Evolutionary conservation across 345 rosid genomes (phyloP).

Genomic region (Hibiscus trionum): DNA sequence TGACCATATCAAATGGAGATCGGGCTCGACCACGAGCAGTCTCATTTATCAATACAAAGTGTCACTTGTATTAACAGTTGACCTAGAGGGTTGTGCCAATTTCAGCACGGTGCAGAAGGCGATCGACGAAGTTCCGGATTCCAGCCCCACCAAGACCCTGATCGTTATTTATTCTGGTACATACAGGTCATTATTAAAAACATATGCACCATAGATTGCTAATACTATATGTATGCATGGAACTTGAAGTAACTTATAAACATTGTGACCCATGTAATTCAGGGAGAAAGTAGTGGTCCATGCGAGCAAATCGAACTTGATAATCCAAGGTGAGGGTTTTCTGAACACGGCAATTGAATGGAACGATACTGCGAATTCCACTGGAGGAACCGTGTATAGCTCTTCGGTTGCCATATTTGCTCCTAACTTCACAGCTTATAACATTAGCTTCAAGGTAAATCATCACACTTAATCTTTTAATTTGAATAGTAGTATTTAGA

Average conservation of each 20-base stretch:
- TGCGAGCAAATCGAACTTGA: constrained; percentile 56
- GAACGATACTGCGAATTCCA: constrained; percentile 84
- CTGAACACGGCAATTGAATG: constrained; percentile 54
- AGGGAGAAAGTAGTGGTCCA: constrained; percentile 76
- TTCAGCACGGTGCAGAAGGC: constrained; percentile 70
- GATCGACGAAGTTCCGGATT: constrained; percentile 56
- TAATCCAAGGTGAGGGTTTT: constrained; percentile 65
- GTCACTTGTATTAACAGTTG: constrained; percentile 54
- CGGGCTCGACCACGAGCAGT: constrained; percentile 11
- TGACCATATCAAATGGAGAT: constrained; percentile 30
- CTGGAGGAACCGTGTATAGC: constrained; percentile 57
- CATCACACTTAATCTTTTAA: not conserved
- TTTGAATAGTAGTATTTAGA: not conserved
- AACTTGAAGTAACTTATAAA: not conserved
- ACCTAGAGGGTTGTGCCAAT: constrained; percentile 53
- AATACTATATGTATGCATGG: not conserved
- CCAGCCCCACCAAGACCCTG: constrained; percentile 42
- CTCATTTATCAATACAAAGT: constrained; percentile 26
- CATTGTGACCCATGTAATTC: constrained; percentile 5
- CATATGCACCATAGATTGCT: not conserved
- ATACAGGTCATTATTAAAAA: constrained; percentile 46
- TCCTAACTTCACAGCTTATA: constrained; percentile 61
- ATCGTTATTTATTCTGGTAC: constrained; percentile 57
- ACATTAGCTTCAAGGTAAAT: constrained; percentile 73
- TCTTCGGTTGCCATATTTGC: constrained; percentile 65